These are phyloP conservation scores for Fomitopsis palustris DNA, from an alignment of 1,284 basidiomycete genomes.

Conservation along the genomic window DNA sequence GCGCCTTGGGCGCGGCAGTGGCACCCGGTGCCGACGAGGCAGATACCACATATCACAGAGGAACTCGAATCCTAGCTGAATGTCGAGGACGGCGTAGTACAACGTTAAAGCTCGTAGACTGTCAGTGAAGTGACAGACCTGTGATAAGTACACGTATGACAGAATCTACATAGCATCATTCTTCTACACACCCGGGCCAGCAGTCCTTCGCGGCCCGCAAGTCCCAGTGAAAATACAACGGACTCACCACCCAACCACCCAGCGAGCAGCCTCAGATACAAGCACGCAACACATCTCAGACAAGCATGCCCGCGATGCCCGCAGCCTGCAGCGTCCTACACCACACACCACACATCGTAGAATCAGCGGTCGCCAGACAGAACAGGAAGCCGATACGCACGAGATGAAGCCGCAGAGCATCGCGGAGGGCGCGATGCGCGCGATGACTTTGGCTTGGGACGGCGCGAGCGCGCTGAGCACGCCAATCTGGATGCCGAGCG, in stretches of 20 bases:
- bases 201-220: not conserved
- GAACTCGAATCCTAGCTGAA: too few species aligned
- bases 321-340: slow-evolving; percentile 63
- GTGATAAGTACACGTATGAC: not conserved
- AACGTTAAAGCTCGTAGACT: not conserved
- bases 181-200: not conserved
- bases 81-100: not conserved
- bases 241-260: not conserved
- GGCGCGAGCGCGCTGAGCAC: slow-evolving; percentile 84
- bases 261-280: too few species aligned
- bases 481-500: slow-evolving; percentile 88
- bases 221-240: not conserved
- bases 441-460: slow-evolving; percentile 68
- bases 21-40: too few species aligned
- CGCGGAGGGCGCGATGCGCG: slow-evolving; percentile 68
- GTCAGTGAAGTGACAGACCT: not conserved
- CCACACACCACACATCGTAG: slow-evolving; percentile 16
- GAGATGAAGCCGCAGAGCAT: slow-evolving; percentile 81
- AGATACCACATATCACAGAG: too few species aligned
- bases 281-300: slow-evolving; percentile 9
- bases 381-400: slow-evolving; percentile 16
- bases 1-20: too few species aligned
- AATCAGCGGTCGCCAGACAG: not conserved
- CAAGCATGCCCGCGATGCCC: slow-evolving; percentile 58
- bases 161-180: not conserved